Percentiles rank a stretch among this genome's conserved stretches.
Conservation (phyloP, 2,329 filamentous ascomycete species). For the Taxawa tesnikishii region DNA sequence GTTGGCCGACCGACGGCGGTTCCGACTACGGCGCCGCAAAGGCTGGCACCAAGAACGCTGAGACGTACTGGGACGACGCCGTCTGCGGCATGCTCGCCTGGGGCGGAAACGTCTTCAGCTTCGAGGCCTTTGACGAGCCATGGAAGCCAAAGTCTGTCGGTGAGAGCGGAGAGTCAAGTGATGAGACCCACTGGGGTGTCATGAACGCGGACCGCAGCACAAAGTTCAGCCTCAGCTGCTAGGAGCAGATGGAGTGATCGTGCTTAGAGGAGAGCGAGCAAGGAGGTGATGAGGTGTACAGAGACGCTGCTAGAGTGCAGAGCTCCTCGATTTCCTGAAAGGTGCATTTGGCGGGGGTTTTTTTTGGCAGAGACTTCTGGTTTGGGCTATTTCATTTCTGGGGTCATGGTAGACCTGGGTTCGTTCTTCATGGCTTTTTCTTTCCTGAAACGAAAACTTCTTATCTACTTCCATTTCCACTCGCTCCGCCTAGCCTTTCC, state of each 20-base stretch:
- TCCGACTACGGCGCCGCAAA: constrained; percentile 49
- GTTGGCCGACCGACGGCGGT: constrained; percentile 51
- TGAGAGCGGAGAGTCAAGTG: constrained; percentile 46
- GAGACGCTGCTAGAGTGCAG: too few relatives aligned
- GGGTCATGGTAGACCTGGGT: too few relatives aligned
- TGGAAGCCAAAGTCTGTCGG: constrained; percentile 56
- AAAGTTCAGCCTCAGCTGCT: constrained; percentile 44
- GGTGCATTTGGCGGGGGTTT: too few relatives aligned
- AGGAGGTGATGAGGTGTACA: not conserved
- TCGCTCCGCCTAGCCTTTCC: too few relatives aligned
- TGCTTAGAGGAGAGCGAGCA: constrained; percentile 10
- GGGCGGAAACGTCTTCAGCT: constrained; percentile 59
- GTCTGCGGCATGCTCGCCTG: constrained; percentile 53
- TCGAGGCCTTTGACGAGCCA: constrained; percentile 60
- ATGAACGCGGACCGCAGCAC: constrained; percentile 46
- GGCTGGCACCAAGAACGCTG: constrained; percentile 47
- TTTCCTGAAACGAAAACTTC: too few relatives aligned
- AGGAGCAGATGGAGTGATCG: too few relatives aligned
- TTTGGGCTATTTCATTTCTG: too few relatives aligned
- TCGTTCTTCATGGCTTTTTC: too few relatives aligned
- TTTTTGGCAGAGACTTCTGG: too few relatives aligned
- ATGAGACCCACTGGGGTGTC: constrained; percentile 60
- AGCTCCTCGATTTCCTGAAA: too few relatives aligned
- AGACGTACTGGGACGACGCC: constrained; percentile 47
- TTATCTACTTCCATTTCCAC: too few relatives aligned